Conservation (phyloP, 768 basidiomycete genomes). For the Pisolithus microcarpus region DNA sequence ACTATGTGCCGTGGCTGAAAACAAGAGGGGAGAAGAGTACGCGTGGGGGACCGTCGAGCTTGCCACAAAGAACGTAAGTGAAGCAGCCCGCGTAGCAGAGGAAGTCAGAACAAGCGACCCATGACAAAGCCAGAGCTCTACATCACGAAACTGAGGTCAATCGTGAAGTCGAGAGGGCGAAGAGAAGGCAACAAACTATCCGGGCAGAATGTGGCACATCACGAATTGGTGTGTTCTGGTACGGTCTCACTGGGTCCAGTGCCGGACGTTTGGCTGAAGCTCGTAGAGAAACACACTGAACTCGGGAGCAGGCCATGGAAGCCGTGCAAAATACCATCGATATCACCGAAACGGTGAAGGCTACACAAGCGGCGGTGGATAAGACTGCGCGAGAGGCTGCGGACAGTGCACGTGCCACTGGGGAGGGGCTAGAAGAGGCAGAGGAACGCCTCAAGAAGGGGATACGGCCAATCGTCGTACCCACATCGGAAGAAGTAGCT, state of each 20-base stretch:
- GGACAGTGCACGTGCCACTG: neutral
- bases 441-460: conserved; percentile 5
- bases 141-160: neutral
- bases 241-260: neutral
- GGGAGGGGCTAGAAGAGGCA: neutral
- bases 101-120: neutral
- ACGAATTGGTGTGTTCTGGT: neutral
- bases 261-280: neutral
- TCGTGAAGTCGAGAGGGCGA: too few species aligned
- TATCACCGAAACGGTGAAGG: neutral
- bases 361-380: neutral
- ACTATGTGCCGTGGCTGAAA: neutral
- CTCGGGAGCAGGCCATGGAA: neutral
- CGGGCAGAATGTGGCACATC: neutral
- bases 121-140: neutral
- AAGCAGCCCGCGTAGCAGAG: neutral
- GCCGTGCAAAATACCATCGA: neutral
- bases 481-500: conserved; percentile 8
- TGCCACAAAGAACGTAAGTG: neutral
- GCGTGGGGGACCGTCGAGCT: neutral
- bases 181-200: neutral
- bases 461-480: conserved; percentile 12
- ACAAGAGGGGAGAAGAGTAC: neutral
- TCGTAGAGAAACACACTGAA: neutral
- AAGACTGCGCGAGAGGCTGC: neutral